Base-by-base conservation (phyloP, 2,329 filamentous ascomycete species). In the Penicillium sp. region DNA sequence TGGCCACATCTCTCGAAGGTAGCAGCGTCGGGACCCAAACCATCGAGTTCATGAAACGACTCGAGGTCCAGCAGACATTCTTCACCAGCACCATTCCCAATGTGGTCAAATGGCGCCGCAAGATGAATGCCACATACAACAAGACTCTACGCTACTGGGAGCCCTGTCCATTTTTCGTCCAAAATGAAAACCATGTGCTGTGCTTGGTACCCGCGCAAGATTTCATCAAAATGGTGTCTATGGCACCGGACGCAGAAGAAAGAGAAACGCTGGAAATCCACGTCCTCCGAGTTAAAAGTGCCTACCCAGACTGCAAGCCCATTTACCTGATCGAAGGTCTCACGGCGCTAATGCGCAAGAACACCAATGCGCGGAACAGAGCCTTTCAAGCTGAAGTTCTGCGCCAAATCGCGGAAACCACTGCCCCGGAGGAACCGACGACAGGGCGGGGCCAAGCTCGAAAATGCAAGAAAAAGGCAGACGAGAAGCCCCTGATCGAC, bases 271-370 rank as follows among this genome's bases (percentile, higher is more conserved):
- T 94, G 2, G 78, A 86, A 53, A 61, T 79, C 1, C 84, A 91
- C 68, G 78, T 89, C 23, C 64, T 75, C 1, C 75, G 70, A 9
- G 78, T 90, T 61, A 81, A 81, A 64, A 73, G 66, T 0, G 74
- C 78, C 44, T 86, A 87, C 63, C 74, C 79, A 0, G 65, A 66
- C 1, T 77, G 80, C 60, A 80, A 79, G 38, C 69, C 85, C 11
- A 82, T 93, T 38, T 91, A 90, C 63, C 73, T 93, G 0, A 81
- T 94, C 18, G 86, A 93, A 64, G 89, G 89, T 0, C 74, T 92
- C 0, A 75, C 69, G 0, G 63, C 78, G 0, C 90, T 86, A 84
- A 82, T 86, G 74, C 81, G 83, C 53, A 90, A 87, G 68, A 90
- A 89, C 61, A 79, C 80, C 43, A 88, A 81, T 58, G 73, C 82